Conservation (phyloP, 139 green algal species). For the Chlamydomonas schloesseri region DNA sequence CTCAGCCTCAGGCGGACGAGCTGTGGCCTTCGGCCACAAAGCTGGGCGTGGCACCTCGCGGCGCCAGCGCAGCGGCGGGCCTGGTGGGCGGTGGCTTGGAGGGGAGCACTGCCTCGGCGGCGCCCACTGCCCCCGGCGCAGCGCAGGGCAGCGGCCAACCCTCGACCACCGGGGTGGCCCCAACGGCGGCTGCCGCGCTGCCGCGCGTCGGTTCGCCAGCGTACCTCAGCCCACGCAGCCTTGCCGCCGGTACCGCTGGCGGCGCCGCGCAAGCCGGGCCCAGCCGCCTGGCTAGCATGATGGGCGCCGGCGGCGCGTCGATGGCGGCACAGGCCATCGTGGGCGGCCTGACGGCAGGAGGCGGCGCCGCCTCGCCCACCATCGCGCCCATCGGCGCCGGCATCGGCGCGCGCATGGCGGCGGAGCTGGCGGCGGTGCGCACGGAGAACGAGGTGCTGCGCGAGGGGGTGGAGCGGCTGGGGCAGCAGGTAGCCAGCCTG, state of each 20-base stretch:
- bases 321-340: no score
- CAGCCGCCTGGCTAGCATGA: no score
- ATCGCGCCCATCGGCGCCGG: background rate
- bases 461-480: slow-evolving; percentile 7
- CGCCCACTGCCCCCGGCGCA: no score
- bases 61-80: no score
- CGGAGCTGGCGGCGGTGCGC: slow-evolving; percentile 11
- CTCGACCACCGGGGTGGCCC: background rate
- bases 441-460: slow-evolving; percentile 24
- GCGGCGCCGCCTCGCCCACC: background rate
- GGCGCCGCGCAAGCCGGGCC: background rate
- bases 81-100: no score
- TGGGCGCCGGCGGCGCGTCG: no score
- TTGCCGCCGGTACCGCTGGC: no score
- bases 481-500: slow-evolving; percentile 8
- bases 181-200: background rate
- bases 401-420: background rate
- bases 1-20: no score
- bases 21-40: background rate
- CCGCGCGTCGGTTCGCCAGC: background rate
- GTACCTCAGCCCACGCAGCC: no score
- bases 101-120: no score
- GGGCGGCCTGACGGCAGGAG: background rate
- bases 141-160: background rate
- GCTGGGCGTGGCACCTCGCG: background rate